phyloP scores from a whole-genome alignment of 2,329 filamentous ascomycete species.

The Tricladium varicosporioides region DNA sequence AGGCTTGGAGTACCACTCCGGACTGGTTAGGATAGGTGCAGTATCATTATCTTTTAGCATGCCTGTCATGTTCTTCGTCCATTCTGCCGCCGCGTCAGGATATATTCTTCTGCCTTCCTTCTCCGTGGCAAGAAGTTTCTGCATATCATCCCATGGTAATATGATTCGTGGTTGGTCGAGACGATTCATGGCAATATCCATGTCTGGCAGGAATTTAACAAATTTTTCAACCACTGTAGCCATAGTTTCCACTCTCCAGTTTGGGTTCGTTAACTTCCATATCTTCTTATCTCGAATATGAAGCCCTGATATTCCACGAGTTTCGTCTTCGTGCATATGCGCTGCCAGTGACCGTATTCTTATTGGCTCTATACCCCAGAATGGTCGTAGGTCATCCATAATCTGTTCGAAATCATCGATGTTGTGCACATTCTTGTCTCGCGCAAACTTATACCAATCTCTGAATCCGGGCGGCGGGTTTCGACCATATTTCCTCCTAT shows the following conservation, averaged over 20 bases:
- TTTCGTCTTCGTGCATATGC: slow-evolving; percentile 33
- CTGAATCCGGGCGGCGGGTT: slow-evolving; percentile 65
- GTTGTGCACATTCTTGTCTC: slow-evolving; percentile 50
- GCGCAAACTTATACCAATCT: slow-evolving; percentile 55
- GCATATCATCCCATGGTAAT: slow-evolving; percentile 56
- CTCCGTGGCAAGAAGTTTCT: slow-evolving; percentile 49
- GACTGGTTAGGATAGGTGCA: slow-evolving; percentile 17
- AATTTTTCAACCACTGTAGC: slow-evolving; percentile 39
- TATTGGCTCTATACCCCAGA: slow-evolving; percentile 47
- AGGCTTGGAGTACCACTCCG: slow-evolving; percentile 30
- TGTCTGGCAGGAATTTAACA: slow-evolving; percentile 55
- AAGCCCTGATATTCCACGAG: slow-evolving; percentile 26
- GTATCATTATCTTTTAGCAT: slow-evolving; percentile 23
- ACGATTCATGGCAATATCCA: slow-evolving; percentile 65
- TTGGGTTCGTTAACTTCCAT: slow-evolving; percentile 33
- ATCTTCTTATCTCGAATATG: slow-evolving; percentile 34
- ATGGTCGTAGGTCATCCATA: slow-evolving; percentile 60
- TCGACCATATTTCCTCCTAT: slow-evolving; percentile 54
- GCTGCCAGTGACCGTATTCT: slow-evolving; percentile 42
- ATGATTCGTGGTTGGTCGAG: slow-evolving; percentile 64
- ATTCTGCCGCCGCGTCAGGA: slow-evolving; percentile 41
- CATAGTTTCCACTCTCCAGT: slow-evolving; percentile 43
- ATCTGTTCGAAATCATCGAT: slow-evolving; percentile 64
- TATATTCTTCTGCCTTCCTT: slow-evolving; percentile 42
- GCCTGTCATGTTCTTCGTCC: slow-evolving; percentile 41